A percentile compares a stretch with the other conserved stretches of the same genome.
Evolutionary conservation across 306 rosid species (phyloP).

Genomic region (Fagus sylvatica): DNA sequence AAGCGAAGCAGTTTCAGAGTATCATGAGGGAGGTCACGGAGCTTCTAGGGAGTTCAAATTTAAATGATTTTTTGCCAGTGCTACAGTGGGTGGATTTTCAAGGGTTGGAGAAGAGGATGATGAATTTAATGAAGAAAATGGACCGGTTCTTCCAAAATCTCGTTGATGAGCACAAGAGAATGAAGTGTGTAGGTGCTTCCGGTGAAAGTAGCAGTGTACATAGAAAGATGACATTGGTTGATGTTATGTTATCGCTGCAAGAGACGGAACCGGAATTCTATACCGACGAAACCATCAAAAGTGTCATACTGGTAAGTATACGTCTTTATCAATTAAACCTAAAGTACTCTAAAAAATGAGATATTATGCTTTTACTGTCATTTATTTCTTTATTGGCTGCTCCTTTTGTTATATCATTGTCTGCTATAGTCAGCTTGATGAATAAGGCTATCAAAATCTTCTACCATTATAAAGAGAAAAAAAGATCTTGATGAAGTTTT

Average conservation of each 20-base stretch:
- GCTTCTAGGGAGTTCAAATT: background rate
- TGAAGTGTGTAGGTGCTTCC: background rate
- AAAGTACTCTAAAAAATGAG: too few relatives aligned
- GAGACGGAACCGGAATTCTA: conserved; percentile 12
- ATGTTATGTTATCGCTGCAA: conserved; percentile 23
- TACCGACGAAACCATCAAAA: conserved; percentile 24
- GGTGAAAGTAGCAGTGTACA: background rate
- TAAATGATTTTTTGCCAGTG: conserved; percentile 26
- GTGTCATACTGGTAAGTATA: conserved; percentile 22
- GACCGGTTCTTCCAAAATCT: conserved; percentile 31
- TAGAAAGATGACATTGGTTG: conserved; percentile 13
- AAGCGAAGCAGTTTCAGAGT: conserved; percentile 22
- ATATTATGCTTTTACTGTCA: too few relatives aligned
- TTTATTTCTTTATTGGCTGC: too few relatives aligned
- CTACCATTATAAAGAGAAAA: too few relatives aligned
- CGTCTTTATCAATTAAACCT: too few relatives aligned
- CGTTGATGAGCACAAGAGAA: conserved; percentile 15
- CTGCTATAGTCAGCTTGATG: too few relatives aligned
- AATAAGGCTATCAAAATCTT: too few relatives aligned
- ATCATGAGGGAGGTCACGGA: conserved; percentile 11
- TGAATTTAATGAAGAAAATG: conserved; percentile 4
- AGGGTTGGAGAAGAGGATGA: conserved; percentile 37
- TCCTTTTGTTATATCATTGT: background rate
- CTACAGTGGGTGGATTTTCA: conserved; percentile 19
- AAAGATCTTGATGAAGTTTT: too few relatives aligned